These are phyloP conservation scores for Arthrobotrys conoides DNA, from an alignment of 2,329 filamentous ascomycete genomes.

Conservation along the genomic window DNA sequence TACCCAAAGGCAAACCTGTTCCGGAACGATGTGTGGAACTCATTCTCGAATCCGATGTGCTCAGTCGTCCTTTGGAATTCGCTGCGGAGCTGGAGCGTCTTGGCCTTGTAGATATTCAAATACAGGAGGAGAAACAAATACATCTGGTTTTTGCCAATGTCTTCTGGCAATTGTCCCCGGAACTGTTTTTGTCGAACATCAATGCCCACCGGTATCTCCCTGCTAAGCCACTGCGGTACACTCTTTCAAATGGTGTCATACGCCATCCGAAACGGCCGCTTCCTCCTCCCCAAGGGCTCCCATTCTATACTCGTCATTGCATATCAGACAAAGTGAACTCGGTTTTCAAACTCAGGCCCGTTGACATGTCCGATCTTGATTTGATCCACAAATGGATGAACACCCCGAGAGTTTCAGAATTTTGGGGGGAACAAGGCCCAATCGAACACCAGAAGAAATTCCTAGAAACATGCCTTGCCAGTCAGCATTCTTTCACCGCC, in stretches of 20 bases:
- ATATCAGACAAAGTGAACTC: slow-evolving; percentile 78
- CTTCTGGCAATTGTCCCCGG: slow-evolving; percentile 93
- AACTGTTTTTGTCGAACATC: slow-evolving; percentile 79
- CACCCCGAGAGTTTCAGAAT: slow-evolving; percentile 83
- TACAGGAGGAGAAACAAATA: not conserved
- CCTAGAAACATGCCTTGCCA: slow-evolving; percentile 76
- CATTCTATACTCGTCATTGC: slow-evolving; percentile 90
- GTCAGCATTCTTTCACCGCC: slow-evolving; percentile 85
- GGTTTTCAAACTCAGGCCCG: slow-evolving; percentile 83
- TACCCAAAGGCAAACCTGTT: slow-evolving; percentile 42
- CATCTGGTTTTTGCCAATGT: slow-evolving; percentile 64
- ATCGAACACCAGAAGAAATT: slow-evolving; percentile 76
- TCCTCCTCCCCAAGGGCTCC: slow-evolving; percentile 88
- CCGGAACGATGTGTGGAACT: slow-evolving; percentile 51
- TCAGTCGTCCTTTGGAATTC: not conserved
- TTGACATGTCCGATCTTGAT: slow-evolving; percentile 71
- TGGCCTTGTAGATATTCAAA: slow-evolving; percentile 46
- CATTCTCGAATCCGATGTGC: slow-evolving; percentile 24
- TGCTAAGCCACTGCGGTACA: slow-evolving; percentile 84
- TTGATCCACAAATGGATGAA: slow-evolving; percentile 91
- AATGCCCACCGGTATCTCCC: slow-evolving; percentile 43
- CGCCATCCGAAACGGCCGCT: slow-evolving; percentile 90
- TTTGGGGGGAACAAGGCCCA: slow-evolving; percentile 81
- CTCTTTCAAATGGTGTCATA: slow-evolving; percentile 78
- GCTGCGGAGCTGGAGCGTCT: slow-evolving; percentile 28